Conservation (phyloP, 371 early-diverging fungal species). For the Parasitella parasitica region DNA sequence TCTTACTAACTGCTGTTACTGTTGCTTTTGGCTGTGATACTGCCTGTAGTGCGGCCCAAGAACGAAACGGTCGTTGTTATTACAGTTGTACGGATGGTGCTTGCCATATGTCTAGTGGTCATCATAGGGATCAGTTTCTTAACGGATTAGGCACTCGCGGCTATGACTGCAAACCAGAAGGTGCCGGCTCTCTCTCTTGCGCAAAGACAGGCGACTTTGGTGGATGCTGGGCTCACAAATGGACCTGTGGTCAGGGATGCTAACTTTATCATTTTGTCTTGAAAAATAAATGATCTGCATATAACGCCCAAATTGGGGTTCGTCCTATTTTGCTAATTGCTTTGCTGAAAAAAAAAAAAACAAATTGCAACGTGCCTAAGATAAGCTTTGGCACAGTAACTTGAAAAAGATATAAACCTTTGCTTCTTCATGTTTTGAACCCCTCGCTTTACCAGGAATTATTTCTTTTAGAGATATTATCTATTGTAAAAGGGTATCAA, state of each 20-base stretch:
- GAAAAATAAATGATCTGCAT: background rate
- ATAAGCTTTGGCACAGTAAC: too few species aligned
- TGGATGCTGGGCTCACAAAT: slow-evolving; percentile 2
- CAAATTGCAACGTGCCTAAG: too few species aligned
- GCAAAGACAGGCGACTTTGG: background rate
- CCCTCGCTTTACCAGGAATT: too few species aligned
- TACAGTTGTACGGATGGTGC: background rate
- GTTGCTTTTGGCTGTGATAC: slow-evolving; percentile 1
- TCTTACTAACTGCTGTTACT: background rate
- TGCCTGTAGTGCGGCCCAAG: slow-evolving; percentile 1
- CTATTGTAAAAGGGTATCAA: too few species aligned
- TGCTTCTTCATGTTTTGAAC: too few species aligned
- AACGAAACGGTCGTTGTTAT: background rate
- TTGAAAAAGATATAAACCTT: too few species aligned
- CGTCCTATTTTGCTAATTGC: background rate
- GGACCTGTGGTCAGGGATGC: background rate
- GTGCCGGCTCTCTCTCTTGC: background rate
- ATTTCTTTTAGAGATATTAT: too few species aligned
- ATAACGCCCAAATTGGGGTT: too few species aligned
- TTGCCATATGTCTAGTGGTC: background rate
- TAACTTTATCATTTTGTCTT: background rate
- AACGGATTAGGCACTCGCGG: background rate
- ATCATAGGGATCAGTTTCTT: slow-evolving; percentile 2
- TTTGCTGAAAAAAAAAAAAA: background rate
- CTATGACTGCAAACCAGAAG: background rate